Evolutionary conservation across 163 green algal species (phyloP), one percentile per base, ranked within the genome.

Genomic region (Botryococcus braunii): DNA sequence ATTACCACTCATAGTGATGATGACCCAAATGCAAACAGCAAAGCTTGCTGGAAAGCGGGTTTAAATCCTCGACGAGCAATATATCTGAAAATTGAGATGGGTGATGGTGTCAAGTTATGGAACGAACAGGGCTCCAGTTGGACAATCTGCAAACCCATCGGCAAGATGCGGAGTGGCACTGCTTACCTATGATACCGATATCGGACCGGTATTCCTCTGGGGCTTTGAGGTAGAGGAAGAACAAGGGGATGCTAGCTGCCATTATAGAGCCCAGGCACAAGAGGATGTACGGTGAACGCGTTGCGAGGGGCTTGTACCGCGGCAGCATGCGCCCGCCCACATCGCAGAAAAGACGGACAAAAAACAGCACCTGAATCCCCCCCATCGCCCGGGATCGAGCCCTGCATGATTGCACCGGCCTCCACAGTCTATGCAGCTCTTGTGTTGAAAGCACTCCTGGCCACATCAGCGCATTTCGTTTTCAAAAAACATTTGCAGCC

Each of bases 261-360:
- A 79, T 87, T 50, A 56, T 17, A 11, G 66, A 23, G 0, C 60
- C 56, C 5, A 83, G 70, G 17, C 55, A 58, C 60, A 85, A 71
- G 56, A 82, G 64, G 3, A 75, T 40, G 13, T 35, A 40, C 3
- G 65, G 73, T 0, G 52, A 69, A 5, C 39, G 55, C 8, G 84
- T 39, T 1, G 76, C 62, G 34, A 86, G 65, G 0, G 43, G 49
- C 43, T 76, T 76, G 27, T 74, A 35, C 13, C 85, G 78, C 0
- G 87, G 87, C 36, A 85, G 59, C 61, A 88, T 78, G 6, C 87
- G 79, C 29, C 87, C 87, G 3, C 77, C 32, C 9, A 91, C 62
- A 68, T 94, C 86, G 0, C 79, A 77, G 63, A 91, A 83, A 48
- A 94, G 82, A 43, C 85, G 78, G 0, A 64, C 60, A 60, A 92